Conservation (phyloP, 2,329 filamentous ascomycete genomes). For the Elsinoe arachidis region DNA sequence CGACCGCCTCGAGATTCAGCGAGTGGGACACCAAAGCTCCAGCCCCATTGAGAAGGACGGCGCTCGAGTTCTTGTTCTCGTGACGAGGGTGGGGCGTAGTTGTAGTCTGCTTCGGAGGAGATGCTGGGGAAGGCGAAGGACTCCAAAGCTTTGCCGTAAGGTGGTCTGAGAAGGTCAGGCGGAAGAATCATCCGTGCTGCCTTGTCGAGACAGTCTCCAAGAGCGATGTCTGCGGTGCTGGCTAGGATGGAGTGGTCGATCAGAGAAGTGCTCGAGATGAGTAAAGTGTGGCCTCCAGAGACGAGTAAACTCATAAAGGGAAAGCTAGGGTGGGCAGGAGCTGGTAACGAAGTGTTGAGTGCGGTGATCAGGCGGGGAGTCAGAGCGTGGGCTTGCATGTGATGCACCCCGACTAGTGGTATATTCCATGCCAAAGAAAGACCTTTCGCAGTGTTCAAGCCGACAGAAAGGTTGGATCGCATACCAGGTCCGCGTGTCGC, state of each 20-base stretch:
- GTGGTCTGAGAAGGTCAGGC: constrained; percentile 50
- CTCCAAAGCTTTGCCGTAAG: constrained; percentile 76
- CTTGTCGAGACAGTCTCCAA: constrained; percentile 88
- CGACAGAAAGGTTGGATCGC: constrained; percentile 65
- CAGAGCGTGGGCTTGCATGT: constrained; percentile 95
- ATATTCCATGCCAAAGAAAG: constrained; percentile 74
- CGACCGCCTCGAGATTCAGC: constrained; percentile 40
- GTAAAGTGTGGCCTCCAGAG: constrained; percentile 84
- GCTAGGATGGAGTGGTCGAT: constrained; percentile 66
- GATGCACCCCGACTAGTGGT: constrained; percentile 78
- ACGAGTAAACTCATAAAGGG: constrained; percentile 84
- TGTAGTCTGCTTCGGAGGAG: constrained; percentile 32
- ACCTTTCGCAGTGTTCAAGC: constrained; percentile 78
- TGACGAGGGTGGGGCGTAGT: constrained; percentile 51
- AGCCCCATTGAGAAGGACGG: constrained; percentile 47
- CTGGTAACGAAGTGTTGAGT: constrained; percentile 32
- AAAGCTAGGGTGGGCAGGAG: constrained; percentile 46
- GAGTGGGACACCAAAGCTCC: constrained; percentile 63
- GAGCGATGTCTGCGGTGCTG: constrained; percentile 67
- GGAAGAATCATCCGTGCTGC: constrained; percentile 70
- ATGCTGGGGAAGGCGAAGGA: constrained; percentile 60
- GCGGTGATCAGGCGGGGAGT: constrained; percentile 71
- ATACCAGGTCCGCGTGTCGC: constrained; percentile 90
- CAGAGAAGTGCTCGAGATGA: constrained; percentile 64
- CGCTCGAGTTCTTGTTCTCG: constrained; percentile 51